Base-by-base conservation (phyloP, 495 filamentous ascomycete species). In the Penicillium bialowiezense region DNA sequence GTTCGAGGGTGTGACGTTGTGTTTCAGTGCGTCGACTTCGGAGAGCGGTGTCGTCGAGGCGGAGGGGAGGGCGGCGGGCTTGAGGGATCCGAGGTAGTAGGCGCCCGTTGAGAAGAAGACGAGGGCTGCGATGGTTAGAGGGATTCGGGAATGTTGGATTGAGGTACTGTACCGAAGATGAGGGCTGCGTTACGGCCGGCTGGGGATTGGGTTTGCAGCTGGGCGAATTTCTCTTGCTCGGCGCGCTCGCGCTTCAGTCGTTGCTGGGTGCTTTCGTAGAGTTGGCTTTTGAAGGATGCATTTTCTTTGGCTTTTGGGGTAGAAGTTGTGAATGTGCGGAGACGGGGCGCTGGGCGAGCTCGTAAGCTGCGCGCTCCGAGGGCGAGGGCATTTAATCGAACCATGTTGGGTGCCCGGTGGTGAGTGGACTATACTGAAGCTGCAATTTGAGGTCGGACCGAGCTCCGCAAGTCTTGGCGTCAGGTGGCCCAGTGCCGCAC, bases 201-300 rank as follows among this genome's bases (percentile, higher is more conserved):
- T 13, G 71, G 68, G 0, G 73, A 75, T 49, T 76, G 71, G 31
- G 75, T 72, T 46, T 80, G 71, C 49, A 81, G 72, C 38, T 73
- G 68, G 15, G 83, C 78, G 60, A 84, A 84, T 42, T 83, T 77
- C 54, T 80, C 76, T 46, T 87, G 82, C 54, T 91, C 84, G 10
- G 76, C 80, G 35, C 79, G 75, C 65, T 98, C 91, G 19, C 84
- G 74, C 59, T 85, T 75, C 46, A 97, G 69, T 9, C 93, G 83
- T 56, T 84, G 73, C 44, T 81, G 74, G 26, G 91, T 92, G 55
- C 88, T 95, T 58, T 93, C 83, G 48, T 89, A 91, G 49, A 98
- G 72, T 72, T 98, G 93, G 14, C 84, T 87, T 54, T 88, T 83
- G 74, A 98, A 97, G 3, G 81, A 80, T 19, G 37, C 58, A 48